These are phyloP conservation scores for Trichaptum fuscoviolaceum DNA, from an alignment of 768 basidiomycete genomes.

Conservation along the genomic window DNA sequence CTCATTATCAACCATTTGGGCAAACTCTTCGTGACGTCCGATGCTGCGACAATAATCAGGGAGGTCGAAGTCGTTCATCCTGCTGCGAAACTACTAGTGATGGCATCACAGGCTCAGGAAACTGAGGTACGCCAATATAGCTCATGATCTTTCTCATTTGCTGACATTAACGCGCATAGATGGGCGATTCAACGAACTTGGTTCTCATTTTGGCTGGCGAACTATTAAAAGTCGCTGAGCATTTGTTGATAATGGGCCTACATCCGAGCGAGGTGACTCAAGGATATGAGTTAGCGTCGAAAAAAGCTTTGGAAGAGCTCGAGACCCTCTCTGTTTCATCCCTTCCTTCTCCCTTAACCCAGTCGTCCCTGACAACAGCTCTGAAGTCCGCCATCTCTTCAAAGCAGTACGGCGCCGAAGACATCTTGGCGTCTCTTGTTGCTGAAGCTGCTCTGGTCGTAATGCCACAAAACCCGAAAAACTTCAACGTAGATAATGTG, in stretches of 20 bases:
- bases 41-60: slow-evolving; percentile 97
- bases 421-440: slow-evolving; percentile 72
- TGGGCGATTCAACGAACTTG: slow-evolving; percentile 96
- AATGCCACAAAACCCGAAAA: slow-evolving; percentile 82
- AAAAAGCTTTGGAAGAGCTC: slow-evolving; percentile 80
- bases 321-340: slow-evolving; percentile 72
- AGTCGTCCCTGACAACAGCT: slow-evolving; percentile 62
- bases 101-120: slow-evolving; percentile 97
- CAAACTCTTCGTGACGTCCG: slow-evolving; percentile 92
- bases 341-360: slow-evolving; percentile 68
- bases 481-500: slow-evolving; percentile 98
- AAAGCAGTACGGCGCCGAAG: slow-evolving; percentile 95
- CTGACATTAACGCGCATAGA: slow-evolving; percentile 33
- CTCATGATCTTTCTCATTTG: not conserved
- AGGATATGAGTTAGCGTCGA: slow-evolving; percentile 89
- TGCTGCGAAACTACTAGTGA: slow-evolving; percentile 97
- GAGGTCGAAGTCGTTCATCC: slow-evolving; percentile 99
- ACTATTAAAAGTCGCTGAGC: slow-evolving; percentile 88
- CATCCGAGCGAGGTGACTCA: slow-evolving; percentile 95
- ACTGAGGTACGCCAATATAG: slow-evolving; percentile 59
- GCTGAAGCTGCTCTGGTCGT: slow-evolving; percentile 90
- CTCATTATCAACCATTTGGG: slow-evolving; percentile 97
- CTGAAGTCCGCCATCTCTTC: slow-evolving; percentile 91
- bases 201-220: slow-evolving; percentile 96
- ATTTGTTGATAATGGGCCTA: slow-evolving; percentile 91